Evolutionary conservation across 495 filamentous ascomycete species (phyloP).

Genomic region (Extremus antarcticus): DNA sequence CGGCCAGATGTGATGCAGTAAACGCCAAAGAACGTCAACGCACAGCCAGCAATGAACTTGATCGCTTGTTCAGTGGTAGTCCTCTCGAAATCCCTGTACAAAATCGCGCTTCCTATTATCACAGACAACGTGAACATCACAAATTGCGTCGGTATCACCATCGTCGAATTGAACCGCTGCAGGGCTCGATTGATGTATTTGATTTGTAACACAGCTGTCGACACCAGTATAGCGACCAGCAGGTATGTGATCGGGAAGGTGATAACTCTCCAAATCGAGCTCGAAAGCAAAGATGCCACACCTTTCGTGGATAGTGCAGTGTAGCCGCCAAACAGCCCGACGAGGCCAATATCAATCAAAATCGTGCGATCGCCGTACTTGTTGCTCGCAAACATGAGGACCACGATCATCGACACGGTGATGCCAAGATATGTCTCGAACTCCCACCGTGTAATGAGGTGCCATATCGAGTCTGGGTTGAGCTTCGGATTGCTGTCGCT

Average conservation of each 20-base stretch:
- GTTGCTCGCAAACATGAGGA: constrained; percentile 70
- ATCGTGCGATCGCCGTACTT: constrained; percentile 76
- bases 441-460: constrained; percentile 75
- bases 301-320: constrained; percentile 94
- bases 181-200: constrained; percentile 91
- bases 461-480: constrained; percentile 81
- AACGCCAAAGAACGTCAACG: constrained; percentile 84
- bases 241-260: constrained; percentile 87
- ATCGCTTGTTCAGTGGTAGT: constrained; percentile 53
- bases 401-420: constrained; percentile 57
- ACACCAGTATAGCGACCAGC: constrained; percentile 62
- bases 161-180: constrained; percentile 89
- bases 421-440: constrained; percentile 84
- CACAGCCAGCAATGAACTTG: constrained; percentile 83
- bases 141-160: constrained; percentile 95
- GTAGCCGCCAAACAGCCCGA: constrained; percentile 92
- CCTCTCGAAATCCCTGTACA: constrained; percentile 89
- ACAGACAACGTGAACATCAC: constrained; percentile 93
- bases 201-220: constrained; percentile 86
- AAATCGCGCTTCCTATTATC: constrained; percentile 81
- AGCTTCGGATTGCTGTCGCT: constrained; percentile 82
- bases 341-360: constrained; percentile 83
- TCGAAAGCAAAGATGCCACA: constrained; percentile 85
- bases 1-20: constrained; percentile 79
- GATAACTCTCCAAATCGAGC: constrained; percentile 72